Conservation (phyloP, 2,329 filamentous ascomycete species). For the Sarocladium oryzae region DNA sequence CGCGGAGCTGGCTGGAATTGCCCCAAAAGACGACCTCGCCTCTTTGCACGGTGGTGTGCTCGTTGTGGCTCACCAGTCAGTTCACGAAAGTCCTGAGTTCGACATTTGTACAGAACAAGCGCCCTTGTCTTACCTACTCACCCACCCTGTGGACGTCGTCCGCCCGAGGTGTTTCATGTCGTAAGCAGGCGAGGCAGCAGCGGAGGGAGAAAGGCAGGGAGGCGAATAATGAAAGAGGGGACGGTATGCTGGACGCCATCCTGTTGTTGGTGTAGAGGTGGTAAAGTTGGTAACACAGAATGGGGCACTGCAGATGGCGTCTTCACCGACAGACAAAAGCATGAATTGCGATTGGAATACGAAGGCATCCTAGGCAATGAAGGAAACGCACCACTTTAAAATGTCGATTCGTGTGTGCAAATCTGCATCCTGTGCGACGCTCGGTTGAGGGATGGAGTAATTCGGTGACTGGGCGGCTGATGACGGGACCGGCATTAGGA, state of each 20-base stretch:
- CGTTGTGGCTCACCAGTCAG: too few species aligned
- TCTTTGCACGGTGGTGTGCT: neutral
- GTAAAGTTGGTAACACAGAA: slow-evolving; percentile 3
- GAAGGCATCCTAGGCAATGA: too few species aligned
- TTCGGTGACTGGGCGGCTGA: too few species aligned
- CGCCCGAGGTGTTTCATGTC: neutral
- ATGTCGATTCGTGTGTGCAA: too few species aligned
- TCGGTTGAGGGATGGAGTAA: too few species aligned
- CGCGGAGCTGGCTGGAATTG: too few species aligned
- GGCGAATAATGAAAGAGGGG: neutral
- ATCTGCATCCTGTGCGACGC: too few species aligned
- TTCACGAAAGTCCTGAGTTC: too few species aligned
- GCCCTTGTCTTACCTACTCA: neutral
- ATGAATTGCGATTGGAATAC: neutral
- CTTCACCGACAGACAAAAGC: neutral
- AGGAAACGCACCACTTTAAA: too few species aligned
- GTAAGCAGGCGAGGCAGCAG: neutral
- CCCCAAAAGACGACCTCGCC: too few species aligned
- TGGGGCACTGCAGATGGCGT: neutral
- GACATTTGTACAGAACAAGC: too few species aligned
- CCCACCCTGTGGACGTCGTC: neutral
- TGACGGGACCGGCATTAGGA: too few species aligned
- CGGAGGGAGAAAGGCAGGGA: neutral
- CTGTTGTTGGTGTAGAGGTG: neutral
- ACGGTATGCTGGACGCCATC: neutral